phyloP scores from a whole-genome alignment of 1,139 yeast species.

The Taiozyma onychis region DNA sequence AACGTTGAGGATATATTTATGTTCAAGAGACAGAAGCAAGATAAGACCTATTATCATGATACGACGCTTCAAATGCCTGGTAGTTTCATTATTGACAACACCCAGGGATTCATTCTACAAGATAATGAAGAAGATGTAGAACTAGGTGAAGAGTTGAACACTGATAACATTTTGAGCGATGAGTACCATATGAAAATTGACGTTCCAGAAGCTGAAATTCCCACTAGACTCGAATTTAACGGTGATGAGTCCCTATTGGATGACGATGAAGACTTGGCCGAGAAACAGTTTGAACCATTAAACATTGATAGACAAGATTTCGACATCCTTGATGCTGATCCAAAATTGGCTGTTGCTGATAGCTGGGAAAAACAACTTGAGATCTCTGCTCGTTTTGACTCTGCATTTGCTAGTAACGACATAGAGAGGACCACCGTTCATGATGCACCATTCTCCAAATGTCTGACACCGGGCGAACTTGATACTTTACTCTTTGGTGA shows the following conservation, averaged over 20 bases:
- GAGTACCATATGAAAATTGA: conserved; percentile 5
- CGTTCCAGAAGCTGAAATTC: conserved; percentile 13
- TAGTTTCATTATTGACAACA: conserved; percentile 18
- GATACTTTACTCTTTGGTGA: conserved; percentile 54
- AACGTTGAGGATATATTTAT: conserved; percentile 23
- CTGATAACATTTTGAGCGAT: conserved; percentile 12
- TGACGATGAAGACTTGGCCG: conserved; percentile 28
- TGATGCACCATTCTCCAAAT: conserved; percentile 21
- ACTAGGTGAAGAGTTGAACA: neutral
- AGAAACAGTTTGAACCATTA: conserved; percentile 64
- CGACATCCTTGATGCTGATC: conserved; percentile 32
- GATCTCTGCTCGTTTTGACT: conserved; percentile 48
- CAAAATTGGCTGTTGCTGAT: conserved; percentile 43
- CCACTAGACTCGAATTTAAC: conserved; percentile 13
- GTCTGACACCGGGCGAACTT: conserved; percentile 18
- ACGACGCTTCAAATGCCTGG: conserved; percentile 22
- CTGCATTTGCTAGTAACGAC: conserved; percentile 37
- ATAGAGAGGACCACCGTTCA: conserved; percentile 17
- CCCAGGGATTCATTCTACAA: conserved; percentile 1
- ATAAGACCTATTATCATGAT: conserved; percentile 14
- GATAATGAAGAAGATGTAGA: neutral
- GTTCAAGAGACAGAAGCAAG: conserved; percentile 22
- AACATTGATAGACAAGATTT: conserved; percentile 40
- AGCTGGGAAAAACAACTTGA: conserved; percentile 64
- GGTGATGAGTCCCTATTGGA: conserved; percentile 24